Base-by-base conservation (phyloP, 2,329 filamentous ascomycete genomes). In the Fusarium verticillioides region DNA sequence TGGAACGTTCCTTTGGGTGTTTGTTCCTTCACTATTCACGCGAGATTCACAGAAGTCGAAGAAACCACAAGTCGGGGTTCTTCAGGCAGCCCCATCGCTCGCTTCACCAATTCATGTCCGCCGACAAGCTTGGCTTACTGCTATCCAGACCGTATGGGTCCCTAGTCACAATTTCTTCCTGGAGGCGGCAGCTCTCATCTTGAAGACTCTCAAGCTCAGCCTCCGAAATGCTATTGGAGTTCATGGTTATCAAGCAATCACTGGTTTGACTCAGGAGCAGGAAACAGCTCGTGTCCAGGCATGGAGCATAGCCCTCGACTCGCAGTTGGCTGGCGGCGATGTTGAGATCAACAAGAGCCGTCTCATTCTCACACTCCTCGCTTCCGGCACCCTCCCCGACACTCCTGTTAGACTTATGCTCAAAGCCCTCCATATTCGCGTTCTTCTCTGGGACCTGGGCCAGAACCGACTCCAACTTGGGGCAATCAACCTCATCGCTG, bases 301-400 rank as follows among this genome's bases (percentile, higher is more conserved):
- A 0, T 98, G 96, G 96, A 89, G 92, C 39, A 97, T 97, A 78
- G 95, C 95, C 19, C 88, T 98, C 61, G 96, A 98, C 81, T 95
- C 96, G 32, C 96, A 98, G 81, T 87, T 98, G 26, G 94, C 94
- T 15, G 96, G 96, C 46, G 95, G 96, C 19, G 96, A 98, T 81
- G 89, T 92, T 13, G 94, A 97, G 80, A 93, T 98, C 75, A 97
- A 93, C 85, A 95, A 93, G 82, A 95, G 94, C 81, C 91, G 96
- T 56, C 87, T 98, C 37, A 89, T 96, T 1, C 86, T 98, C 56
- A 97, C 95, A 1, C 87, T 98, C 32, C 91, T 98, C 78, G 95
- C 95, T 13, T 97, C 95, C 4, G 92, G 92, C 30, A 97, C 95
- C 2, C 86, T 98, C 3, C 95, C 95, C 16, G 91, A 94, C 66